A percentile compares a stretch with the other conserved stretches of the same genome.
Evolutionary conservation across 352 stramenopile genomes (phyloP).

Genomic region (Phytophthora citricola): DNA sequence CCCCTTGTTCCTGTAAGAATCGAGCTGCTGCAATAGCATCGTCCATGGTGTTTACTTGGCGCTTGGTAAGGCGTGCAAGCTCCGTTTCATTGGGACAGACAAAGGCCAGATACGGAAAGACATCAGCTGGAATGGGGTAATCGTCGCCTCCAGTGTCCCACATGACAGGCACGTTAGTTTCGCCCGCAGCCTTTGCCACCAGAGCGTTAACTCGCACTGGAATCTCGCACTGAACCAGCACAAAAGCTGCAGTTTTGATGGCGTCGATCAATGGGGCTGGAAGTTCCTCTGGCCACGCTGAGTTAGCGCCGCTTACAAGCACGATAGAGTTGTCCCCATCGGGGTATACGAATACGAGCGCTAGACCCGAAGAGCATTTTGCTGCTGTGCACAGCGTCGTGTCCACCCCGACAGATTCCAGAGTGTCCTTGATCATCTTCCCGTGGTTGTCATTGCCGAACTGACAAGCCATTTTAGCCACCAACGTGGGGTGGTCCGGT

Average conservation of each 20-base stretch:
- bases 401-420: conserved; percentile 44
- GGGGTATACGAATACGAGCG: conserved; percentile 75
- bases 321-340: conserved; percentile 84
- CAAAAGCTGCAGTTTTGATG: conserved; percentile 51
- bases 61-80: conserved; percentile 46
- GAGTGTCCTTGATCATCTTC: not conserved
- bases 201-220: conserved; percentile 52
- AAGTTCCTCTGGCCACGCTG: conserved; percentile 53
- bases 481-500: conserved; percentile 13
- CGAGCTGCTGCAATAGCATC: conserved; percentile 53
- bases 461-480: conserved; percentile 36
- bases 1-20: conserved; percentile 47
- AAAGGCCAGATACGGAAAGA: conserved; percentile 57
- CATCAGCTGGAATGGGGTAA: conserved; percentile 21
- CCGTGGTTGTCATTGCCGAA: too few species aligned
- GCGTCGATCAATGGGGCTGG: conserved; percentile 35
- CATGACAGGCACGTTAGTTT: too few species aligned
- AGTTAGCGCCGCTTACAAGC: conserved; percentile 74
- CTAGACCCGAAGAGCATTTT: conserved; percentile 60
- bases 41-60: conserved; percentile 39
- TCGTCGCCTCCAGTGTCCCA: too few species aligned
- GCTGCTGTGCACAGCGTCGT: conserved; percentile 43
- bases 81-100: conserved; percentile 78
- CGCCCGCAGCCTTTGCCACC: conserved; percentile 45
- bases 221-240: conserved; percentile 74